Conservation (phyloP, 2,329 filamentous ascomycete species). For the Venturia oleaginea region DNA sequence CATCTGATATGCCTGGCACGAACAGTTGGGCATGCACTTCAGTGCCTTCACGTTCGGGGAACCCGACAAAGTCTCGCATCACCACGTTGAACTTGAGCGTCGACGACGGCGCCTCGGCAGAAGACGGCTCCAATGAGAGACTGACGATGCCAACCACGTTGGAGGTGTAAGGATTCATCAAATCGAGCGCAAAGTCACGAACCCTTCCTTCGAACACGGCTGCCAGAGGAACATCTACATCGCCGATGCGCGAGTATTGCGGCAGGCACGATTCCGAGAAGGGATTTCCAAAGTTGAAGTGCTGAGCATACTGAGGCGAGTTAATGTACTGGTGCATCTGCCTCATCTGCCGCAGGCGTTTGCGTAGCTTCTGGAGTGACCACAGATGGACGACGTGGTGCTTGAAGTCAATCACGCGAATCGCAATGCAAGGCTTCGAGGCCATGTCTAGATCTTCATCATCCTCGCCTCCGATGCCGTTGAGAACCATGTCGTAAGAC, state of each 20-base stretch:
- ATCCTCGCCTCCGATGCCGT: conserved; percentile 78
- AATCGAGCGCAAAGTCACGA: conserved; percentile 86
- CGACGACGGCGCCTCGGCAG: conserved; percentile 80
- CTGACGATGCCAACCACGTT: conserved; percentile 86
- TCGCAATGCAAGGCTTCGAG: conserved; percentile 80
- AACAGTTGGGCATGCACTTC: conserved; percentile 97
- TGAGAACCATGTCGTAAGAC: conserved; percentile 92
- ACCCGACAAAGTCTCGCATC: conserved; percentile 92
- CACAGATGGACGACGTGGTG: conserved; percentile 80
- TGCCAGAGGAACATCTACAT: conserved; percentile 82
- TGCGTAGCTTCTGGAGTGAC: conserved; percentile 87
- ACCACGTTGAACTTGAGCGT: conserved; percentile 98
- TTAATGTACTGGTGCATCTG: conserved; percentile 96
- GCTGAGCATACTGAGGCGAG: conserved; percentile 86
- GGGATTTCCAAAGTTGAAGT: conserved; percentile 85
- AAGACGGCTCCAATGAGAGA: conserved; percentile 85
- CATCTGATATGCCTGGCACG: conserved; percentile 79
- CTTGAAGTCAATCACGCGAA: conserved; percentile 86
- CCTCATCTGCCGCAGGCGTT: conserved; percentile 82
- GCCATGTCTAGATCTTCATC: conserved; percentile 73
- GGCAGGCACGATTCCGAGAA: conserved; percentile 89
- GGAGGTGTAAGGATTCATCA: conserved; percentile 84
- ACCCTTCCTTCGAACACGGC: conserved; percentile 92
- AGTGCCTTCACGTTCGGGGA: conserved; percentile 89
- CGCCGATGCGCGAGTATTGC: conserved; percentile 83